Evolutionary conservation across 169 alveolate species (phyloP).

Genomic region (Perkinsus marinus): DNA sequence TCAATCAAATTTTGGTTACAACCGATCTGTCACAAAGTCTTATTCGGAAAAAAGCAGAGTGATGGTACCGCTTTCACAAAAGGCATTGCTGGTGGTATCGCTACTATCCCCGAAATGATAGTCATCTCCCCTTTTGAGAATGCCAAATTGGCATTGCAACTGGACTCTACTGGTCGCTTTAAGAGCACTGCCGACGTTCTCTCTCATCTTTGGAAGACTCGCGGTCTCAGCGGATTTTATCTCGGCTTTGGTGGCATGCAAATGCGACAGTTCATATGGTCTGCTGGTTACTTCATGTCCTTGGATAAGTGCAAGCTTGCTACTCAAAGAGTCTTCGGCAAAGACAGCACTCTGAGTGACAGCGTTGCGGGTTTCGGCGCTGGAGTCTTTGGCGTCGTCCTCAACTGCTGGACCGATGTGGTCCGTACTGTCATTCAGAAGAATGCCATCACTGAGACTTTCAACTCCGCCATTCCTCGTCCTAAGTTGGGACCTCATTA

Average conservation of each 20-base stretch:
- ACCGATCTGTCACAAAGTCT: constrained; percentile 4
- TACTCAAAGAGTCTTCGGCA: neutral
- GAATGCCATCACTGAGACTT: constrained; percentile 6
- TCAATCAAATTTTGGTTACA: constrained; percentile 10
- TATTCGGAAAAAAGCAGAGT: neutral
- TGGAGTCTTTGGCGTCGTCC: constrained; percentile 10
- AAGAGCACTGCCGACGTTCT: neutral
- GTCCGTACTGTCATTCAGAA: constrained; percentile 10
- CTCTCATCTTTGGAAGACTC: neutral
- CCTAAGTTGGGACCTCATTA: neutral
- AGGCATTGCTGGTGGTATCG: constrained; percentile 12
- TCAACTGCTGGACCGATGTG: constrained; percentile 14
- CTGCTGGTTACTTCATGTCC: neutral
- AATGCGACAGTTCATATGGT: neutral
- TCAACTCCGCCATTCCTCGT: neutral
- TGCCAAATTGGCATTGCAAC: constrained; percentile 5
- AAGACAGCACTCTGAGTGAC: neutral
- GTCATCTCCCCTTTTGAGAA: constrained; percentile 8
- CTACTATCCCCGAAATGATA: constrained; percentile 9
- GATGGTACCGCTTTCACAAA: constrained; percentile 2
- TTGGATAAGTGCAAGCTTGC: neutral
- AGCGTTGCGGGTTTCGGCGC: constrained; percentile 9
- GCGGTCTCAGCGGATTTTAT: neutral
- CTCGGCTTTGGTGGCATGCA: constrained; percentile 5
- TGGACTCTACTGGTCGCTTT: neutral